Base-by-base conservation (phyloP, 257 asterid genomes). In the Primulina tabacum region DNA sequence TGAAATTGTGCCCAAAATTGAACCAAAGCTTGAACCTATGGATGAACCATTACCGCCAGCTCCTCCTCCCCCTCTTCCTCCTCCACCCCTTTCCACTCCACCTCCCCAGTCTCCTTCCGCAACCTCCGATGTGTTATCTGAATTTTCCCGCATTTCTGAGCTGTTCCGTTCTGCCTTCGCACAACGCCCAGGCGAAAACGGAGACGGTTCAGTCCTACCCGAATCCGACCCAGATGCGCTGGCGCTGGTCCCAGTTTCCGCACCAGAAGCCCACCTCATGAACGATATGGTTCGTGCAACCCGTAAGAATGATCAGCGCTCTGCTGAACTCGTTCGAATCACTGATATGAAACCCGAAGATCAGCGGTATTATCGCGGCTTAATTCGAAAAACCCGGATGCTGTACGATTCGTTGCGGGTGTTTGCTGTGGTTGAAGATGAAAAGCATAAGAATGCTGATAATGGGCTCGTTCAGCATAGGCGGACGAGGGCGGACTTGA, bases 401-500 rank as follows among this genome's bases (percentile, higher is more conserved):
- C 59, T 67, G 21, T 76, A 65, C 37, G 77, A 76, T 53, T 71
- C 80, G 17, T 32, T 76, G 28, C 77, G 80, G 1, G 35, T 76
- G 37, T 68, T 66, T 40, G 37, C 64, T 7, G 57, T 35, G 5
- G 43, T 53, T 5, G 77, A 66, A 40, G 80, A 71, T 35, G 80
- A 71, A 18, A 61, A 55, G 8, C 28, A 17, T 1, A 65, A 62
- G 60, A 61, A 30, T 24, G 6, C 1, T 47, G 55, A 12, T 14
- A 47, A 1, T 12, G 71, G 53, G 60, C 26, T 37, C 60, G 60
- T 57, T 14, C 40, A 64, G 4, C 70, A 74, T 47, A 82, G 62
- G 69, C 77, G 69, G 72, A 60, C 83, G 17, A 81, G 96, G 65
- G 92, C 88, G 30, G 97, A 88, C 47, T 38, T 88, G 16, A 90